These are phyloP conservation scores for Hygrophoropsis aurantiaca DNA, from an alignment of 768 basidiomycete genomes.

Conservation along the genomic window DNA sequence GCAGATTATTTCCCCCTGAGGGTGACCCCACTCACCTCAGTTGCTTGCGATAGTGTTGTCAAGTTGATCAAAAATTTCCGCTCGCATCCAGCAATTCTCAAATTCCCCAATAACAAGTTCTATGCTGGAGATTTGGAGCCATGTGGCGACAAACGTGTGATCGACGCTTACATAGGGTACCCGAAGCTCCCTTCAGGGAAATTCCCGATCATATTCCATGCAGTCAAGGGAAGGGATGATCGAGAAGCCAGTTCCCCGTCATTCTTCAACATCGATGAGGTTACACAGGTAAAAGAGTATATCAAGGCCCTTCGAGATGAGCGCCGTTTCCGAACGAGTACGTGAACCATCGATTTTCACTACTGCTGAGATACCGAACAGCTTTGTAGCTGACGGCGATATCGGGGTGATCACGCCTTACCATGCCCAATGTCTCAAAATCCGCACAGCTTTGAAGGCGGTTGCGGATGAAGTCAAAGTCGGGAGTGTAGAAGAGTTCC, in stretches of 20 bases:
- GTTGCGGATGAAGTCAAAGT: constrained; percentile 46
- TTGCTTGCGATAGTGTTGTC: constrained; percentile 43
- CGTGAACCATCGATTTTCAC: constrained; percentile 9
- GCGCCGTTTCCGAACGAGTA: constrained; percentile 42
- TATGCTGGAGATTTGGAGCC: constrained; percentile 53
- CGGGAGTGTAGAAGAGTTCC: constrained; percentile 67
- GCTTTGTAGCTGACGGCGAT: constrained; percentile 41
- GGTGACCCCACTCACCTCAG: not conserved
- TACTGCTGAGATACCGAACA: constrained; percentile 3
- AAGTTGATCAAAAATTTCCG: constrained; percentile 67
- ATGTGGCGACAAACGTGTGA: constrained; percentile 37
- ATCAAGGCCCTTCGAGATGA: constrained; percentile 31
- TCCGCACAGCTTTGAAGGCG: constrained; percentile 38
- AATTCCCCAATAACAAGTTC: constrained; percentile 61
- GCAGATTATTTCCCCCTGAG: constrained; percentile 9
- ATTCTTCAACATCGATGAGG: constrained; percentile 69
- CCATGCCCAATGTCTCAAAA: constrained; percentile 55
- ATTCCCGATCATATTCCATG: constrained; percentile 67
- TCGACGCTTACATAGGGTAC: constrained; percentile 24
- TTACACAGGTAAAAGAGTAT: constrained; percentile 52
- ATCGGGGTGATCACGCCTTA: constrained; percentile 67
- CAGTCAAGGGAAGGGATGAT: constrained; percentile 58
- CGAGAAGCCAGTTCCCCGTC: constrained; percentile 70
- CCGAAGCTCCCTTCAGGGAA: constrained; percentile 24
- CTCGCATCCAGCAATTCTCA: constrained; percentile 59